phyloP scores from a whole-genome alignment of 306 rosid species.

The Lathyrus tuberosus region DNA sequence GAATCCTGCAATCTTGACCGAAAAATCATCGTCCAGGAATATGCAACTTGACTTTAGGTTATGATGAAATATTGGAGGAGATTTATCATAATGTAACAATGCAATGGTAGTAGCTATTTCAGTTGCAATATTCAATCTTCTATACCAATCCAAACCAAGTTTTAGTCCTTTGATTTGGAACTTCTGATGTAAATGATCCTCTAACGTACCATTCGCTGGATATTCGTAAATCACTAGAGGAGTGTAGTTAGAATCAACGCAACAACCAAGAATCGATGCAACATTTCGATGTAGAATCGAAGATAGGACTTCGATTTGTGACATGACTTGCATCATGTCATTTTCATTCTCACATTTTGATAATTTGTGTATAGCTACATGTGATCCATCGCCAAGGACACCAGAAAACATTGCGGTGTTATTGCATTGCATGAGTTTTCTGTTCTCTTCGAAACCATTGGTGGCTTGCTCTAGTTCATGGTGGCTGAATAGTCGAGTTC shows the following conservation, averaged over 20 bases:
- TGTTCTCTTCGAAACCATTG: slow-evolving; percentile 57
- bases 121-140: slow-evolving; percentile 71
- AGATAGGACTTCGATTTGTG: slow-evolving; percentile 75
- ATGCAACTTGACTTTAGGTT: slow-evolving; percentile 68
- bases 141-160: slow-evolving; percentile 69
- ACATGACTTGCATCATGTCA: slow-evolving; percentile 60
- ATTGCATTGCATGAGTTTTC: slow-evolving; percentile 54
- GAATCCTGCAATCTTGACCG: slow-evolving; percentile 74
- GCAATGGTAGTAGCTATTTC: slow-evolving; percentile 77
- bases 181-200: slow-evolving; percentile 65
- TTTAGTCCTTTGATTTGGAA: slow-evolving; percentile 46
- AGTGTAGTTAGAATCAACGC: slow-evolving; percentile 60
- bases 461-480: slow-evolving; percentile 80
- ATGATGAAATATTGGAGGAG: slow-evolving; percentile 84
- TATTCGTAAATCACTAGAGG: slow-evolving; percentile 74
- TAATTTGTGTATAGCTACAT: slow-evolving; percentile 71
- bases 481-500: slow-evolving; percentile 66
- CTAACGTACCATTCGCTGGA: slow-evolving; percentile 74
- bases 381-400: slow-evolving; percentile 72
- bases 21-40: slow-evolving; percentile 63
- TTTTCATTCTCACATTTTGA: slow-evolving; percentile 62
- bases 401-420: slow-evolving; percentile 71
- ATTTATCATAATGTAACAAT: slow-evolving; percentile 66
- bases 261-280: slow-evolving; percentile 76
- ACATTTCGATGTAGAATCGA: slow-evolving; percentile 59